Evolutionary conservation across 352 stramenopile species (phyloP), one percentile per base, ranked within the genome.

Genomic region (Aphanomyces invadans): DNA sequence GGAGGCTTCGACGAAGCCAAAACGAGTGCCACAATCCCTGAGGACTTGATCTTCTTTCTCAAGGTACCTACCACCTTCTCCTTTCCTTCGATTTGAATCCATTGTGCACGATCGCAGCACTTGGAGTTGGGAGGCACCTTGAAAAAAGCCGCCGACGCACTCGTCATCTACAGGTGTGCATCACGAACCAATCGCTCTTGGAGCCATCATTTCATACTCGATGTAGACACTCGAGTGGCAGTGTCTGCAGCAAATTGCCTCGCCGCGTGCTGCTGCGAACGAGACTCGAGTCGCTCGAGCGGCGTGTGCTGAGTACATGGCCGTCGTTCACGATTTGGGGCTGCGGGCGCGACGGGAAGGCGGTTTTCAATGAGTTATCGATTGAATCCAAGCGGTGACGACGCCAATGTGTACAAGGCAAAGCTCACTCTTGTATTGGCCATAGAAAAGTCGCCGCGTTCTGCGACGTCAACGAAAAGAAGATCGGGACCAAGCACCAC

Each of bases 11-110:
- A 61, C 32, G 61, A 62, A 59, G 52, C 48, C 33, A 42, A 44
- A 11, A 49, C 46, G 12, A 25, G 21, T 4, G 61, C 36, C 17
- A 68, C 48, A 21, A 61, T 59, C 15, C 61, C 48, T 26, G 55
- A 64, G 52, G 55, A 64, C 39, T 52, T 64, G 38, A 64, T 64
- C 38, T 64, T 64, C 55, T 64, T 64, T 38, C 55, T 64, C 55
- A 64, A 64, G 31, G 53, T 62, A 46, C 4, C 15, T 29, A 38
- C 21, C 12, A 23, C 23, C 21, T 25, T n/a, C 49, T n/a, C 25
- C 26, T 21, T 26, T 7, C 53, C n/a, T 52, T 31, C 31, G 28
- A 15, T 59, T 23, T 0, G 11, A 33, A 7, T 55, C 23, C 5
- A 57, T 44, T 0, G 10, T 10, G n/a, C 29, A 42, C 36, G 9